These are phyloP conservation scores for Serendipita sp. DNA, from an alignment of 1,284 basidiomycete species.

Conservation along the genomic window DNA sequence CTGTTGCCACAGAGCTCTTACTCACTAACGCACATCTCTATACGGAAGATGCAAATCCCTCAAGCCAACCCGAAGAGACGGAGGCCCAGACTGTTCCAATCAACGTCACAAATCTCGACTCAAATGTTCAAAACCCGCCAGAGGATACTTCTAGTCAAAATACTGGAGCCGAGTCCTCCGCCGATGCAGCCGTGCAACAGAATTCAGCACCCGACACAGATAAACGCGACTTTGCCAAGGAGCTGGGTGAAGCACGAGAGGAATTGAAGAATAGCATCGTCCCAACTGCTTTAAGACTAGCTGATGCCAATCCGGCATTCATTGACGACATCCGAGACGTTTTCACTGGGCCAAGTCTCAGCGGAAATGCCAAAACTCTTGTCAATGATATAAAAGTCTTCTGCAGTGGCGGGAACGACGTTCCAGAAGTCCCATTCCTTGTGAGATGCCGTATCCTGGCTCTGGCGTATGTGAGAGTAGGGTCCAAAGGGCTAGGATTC, in stretches of 20 bases:
- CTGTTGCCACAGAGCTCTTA: slow-evolving; percentile 78
- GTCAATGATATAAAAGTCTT: slow-evolving; percentile 61
- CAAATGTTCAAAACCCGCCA: not conserved
- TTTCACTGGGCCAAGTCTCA: slow-evolving; percentile 38
- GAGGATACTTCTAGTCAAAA: not conserved
- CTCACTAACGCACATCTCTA: slow-evolving; percentile 72
- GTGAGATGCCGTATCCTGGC: slow-evolving; percentile 79
- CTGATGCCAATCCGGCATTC: slow-evolving; percentile 70
- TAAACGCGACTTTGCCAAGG: slow-evolving; percentile 22
- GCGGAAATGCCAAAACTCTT: slow-evolving; percentile 29
- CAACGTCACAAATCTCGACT: not conserved
- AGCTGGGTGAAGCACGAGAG: slow-evolving; percentile 54
- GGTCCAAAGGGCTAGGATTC: slow-evolving; percentile 27
- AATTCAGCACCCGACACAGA: slow-evolving; percentile 9
- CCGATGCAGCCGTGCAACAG: slow-evolving; percentile 10
- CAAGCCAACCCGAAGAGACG: slow-evolving; percentile 8
- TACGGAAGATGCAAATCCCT: slow-evolving; percentile 34
- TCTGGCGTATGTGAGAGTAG: slow-evolving; percentile 40
- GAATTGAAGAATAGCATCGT: slow-evolving; percentile 52
- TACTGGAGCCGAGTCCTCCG: slow-evolving; percentile 16
- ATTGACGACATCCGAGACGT: slow-evolving; percentile 26
- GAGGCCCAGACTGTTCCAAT: not conserved
- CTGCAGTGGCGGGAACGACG: slow-evolving; percentile 47
- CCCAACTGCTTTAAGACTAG: slow-evolving; percentile 23
- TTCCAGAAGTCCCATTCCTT: slow-evolving; percentile 58